Evolutionary conservation across 768 basidiomycete species (phyloP).

Genomic region (Amanita pseudoporphyria): DNA sequence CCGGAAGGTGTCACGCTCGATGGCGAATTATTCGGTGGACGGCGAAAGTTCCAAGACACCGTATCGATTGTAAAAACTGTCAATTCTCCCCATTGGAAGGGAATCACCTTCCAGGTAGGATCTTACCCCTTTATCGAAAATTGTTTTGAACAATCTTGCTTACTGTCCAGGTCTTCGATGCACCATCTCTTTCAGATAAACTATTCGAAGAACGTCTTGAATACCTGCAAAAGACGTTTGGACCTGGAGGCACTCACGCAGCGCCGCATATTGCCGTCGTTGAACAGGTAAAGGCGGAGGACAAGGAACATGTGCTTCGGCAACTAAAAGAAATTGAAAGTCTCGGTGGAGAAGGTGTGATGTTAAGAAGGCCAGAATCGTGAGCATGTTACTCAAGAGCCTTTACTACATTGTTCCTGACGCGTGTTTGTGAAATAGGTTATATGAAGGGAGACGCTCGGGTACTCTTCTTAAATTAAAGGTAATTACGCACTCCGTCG

Average conservation of each 20-base stretch:
- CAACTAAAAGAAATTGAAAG: conserved; percentile 44
- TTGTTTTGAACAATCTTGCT: background rate
- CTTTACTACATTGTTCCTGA: background rate
- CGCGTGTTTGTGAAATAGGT: conserved; percentile 16
- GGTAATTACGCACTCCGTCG: conserved; percentile 14
- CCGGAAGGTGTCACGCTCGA: conserved; percentile 48
- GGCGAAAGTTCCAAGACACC: conserved; percentile 47
- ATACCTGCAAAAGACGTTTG: conserved; percentile 35
- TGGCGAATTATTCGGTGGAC: conserved; percentile 49
- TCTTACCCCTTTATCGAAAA: background rate
- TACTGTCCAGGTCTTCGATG: conserved; percentile 41
- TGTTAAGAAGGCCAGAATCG: conserved; percentile 44
- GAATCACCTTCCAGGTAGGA: conserved; percentile 43
- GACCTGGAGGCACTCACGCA: conserved; percentile 32
- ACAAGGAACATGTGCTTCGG: conserved; percentile 42
- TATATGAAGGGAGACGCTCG: conserved; percentile 42
- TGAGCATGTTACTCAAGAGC: conserved; percentile 16
- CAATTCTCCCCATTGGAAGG: conserved; percentile 48
- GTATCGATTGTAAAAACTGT: conserved; percentile 51
- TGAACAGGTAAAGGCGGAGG: conserved; percentile 33
- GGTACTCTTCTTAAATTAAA: conserved; percentile 46
- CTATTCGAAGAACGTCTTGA: conserved; percentile 44
- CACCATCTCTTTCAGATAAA: conserved; percentile 36
- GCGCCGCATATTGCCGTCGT: conserved; percentile 37
- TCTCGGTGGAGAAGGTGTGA: conserved; percentile 49